Base-by-base conservation (phyloP, 2,329 filamentous ascomycete species). In the Calonectria pauciramosa region DNA sequence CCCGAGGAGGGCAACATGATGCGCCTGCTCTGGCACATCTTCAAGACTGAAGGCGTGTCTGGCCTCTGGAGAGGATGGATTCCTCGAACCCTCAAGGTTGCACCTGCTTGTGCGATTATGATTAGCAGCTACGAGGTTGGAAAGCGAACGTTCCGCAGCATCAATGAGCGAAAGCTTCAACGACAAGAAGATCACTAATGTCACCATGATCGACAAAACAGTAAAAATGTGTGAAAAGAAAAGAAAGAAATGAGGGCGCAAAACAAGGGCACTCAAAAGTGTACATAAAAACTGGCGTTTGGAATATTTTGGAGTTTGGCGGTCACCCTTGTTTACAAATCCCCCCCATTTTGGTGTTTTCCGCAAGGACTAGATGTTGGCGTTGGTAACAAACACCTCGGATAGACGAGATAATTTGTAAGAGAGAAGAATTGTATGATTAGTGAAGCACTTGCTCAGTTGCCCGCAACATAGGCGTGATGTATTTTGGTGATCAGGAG, bases 61-160 rank as follows among this genome's bases (percentile, higher is more conserved):
- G 97, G 97, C 0, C 87, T 99, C 7, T 99, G 97, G 91, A 94
- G 90, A 80, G 97, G 97, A 54, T 98, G 96, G 95, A 93, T 95
- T 30, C 96, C 97, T 0, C 90, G 97, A 49, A 98, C 95, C 78
- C 88, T 99, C 75, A 99, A 99, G 84, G 96, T 99, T 7, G 96
- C 97, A 1, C 97, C 97, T 1, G 95, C 96, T 0, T 99, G 97
- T 85, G 97, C 97, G 34, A 99, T 99, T 83, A 99, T 99, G 97
- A 99, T 99, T 83, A 97, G 95, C 83, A 98, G 94, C 83, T 99
- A 99, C 84, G 97, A 99, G 85, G 91, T 99, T 47, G 96, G 97
- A 66, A 99, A 99, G 89, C 93, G 94, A 84, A 93, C 94, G 83
- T 97, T 97, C 41, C 90, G 92, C 69, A 90, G 91, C 14, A 91